Evolutionary conservation across 352 stramenopile species (phyloP).

Genomic region (Lagenidium giganteum): DNA sequence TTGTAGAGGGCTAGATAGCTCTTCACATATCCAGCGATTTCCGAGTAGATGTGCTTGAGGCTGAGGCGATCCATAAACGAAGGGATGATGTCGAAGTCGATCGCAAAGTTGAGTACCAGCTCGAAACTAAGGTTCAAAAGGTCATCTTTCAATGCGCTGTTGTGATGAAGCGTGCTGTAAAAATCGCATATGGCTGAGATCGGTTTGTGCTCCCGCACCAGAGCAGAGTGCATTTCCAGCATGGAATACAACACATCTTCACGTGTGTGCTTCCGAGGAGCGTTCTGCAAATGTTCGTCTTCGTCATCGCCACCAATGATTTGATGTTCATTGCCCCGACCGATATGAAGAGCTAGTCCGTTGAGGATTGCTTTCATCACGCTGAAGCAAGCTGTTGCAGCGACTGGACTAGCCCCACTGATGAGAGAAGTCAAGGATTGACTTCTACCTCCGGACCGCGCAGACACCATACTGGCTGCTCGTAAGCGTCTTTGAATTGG

Average conservation of each 20-base stretch:
- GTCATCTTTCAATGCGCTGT: conserved; percentile 31
- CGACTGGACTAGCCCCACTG: background rate
- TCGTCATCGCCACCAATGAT: no score
- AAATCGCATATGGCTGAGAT: conserved; percentile 69
- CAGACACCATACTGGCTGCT: conserved; percentile 1
- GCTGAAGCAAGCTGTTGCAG: conserved; percentile 14
- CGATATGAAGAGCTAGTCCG: conserved; percentile 36
- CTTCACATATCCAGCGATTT: conserved; percentile 55
- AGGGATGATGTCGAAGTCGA: conserved; percentile 79
- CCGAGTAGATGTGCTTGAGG: conserved; percentile 63
- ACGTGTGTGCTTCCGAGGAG: conserved; percentile 26
- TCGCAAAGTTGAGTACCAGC: conserved; percentile 59
- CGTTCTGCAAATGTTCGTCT: conserved; percentile 6
- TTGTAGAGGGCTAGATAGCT: conserved; percentile 52
- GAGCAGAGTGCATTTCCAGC: conserved; percentile 65
- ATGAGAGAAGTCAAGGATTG: conserved; percentile 2
- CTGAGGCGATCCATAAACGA: conserved; percentile 77
- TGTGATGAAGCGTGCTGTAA: conserved; percentile 52
- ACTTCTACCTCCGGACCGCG: background rate
- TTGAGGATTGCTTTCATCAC: conserved; percentile 48
- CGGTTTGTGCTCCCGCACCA: conserved; percentile 62
- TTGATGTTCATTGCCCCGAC: conserved; percentile 18
- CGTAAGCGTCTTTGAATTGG: conserved; percentile 28
- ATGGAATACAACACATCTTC: conserved; percentile 72
- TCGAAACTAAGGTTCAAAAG: conserved; percentile 59